phyloP scores from a whole-genome alignment of 2,329 filamentous ascomycete genomes.

The Capronia epimyces region DNA sequence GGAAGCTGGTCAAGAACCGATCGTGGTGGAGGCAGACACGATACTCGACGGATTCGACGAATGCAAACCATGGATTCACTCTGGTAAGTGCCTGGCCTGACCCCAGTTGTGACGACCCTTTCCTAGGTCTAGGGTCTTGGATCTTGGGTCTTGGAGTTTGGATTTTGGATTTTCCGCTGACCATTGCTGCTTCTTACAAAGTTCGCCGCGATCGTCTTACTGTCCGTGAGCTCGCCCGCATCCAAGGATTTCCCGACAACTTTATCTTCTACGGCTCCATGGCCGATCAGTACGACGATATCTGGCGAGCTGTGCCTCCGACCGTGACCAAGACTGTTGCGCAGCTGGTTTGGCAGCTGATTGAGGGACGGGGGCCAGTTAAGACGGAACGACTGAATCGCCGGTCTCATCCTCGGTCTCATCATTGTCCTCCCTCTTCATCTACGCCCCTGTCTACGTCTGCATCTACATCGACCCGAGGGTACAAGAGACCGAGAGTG shows the following conservation, averaged over 20 bases:
- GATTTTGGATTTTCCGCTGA: no score
- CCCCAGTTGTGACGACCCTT: no score
- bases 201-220: conserved; percentile 16
- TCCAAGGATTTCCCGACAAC: conserved; percentile 24
- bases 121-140: no score
- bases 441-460: no score
- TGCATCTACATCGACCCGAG: background rate
- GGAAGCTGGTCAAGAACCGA: background rate
- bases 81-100: background rate
- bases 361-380: no score
- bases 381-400: no score
- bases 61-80: conserved; percentile 11
- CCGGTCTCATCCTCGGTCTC: no score
- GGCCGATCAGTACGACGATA: conserved; percentile 9
- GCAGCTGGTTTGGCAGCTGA: no score
- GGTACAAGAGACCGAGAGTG: background rate
- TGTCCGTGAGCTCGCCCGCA: conserved; percentile 22
- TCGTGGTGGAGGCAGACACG: background rate
- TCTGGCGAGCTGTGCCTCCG: conserved; percentile 20
- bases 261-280: conserved; percentile 17
- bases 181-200: background rate
- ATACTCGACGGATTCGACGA: background rate
- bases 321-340: conserved; percentile 1
- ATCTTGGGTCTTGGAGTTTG: no score
- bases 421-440: no score